A percentile compares a stretch with the other conserved stretches of the same genome.
Conservation (phyloP, 2,329 filamentous ascomycete species). For the Phialophora expanda region DNA sequence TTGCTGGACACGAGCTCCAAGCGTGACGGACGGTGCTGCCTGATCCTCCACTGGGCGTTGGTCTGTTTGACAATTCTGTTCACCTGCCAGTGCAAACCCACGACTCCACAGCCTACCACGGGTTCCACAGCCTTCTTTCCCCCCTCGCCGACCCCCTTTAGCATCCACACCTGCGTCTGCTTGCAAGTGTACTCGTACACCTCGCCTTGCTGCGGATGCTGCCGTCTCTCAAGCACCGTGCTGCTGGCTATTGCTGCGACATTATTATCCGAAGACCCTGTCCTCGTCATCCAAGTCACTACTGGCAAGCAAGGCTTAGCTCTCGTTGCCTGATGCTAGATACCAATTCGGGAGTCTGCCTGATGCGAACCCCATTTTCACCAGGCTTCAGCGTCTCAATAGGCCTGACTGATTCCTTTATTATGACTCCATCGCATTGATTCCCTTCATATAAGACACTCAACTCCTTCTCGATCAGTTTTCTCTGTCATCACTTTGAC, state of each 20-base stretch:
- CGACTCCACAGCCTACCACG: constrained; percentile 2
- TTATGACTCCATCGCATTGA: constrained; percentile 28
- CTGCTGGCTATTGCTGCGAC: constrained; percentile 4
- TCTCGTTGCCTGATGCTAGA: constrained; percentile 35
- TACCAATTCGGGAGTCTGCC: constrained; percentile 29
- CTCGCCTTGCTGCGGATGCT: constrained; percentile 27
- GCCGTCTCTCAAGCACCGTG: constrained; percentile 15
- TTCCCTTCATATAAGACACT: constrained; percentile 25
- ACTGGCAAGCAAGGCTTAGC: constrained; percentile 22
- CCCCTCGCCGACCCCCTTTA: constrained; percentile 4
- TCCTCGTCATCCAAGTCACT: constrained; percentile 31
- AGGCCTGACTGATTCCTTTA: constrained; percentile 24
- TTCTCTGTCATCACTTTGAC: constrained; percentile 10
- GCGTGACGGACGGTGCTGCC: constrained; percentile 3
- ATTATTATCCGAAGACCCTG: constrained; percentile 23
- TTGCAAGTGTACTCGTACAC: not conserved
- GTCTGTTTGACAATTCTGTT: constrained; percentile 13
- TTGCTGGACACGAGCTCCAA: constrained; percentile 1
- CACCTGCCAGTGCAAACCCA: constrained; percentile 12
- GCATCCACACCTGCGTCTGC: constrained; percentile 16
- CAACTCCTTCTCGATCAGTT: constrained; percentile 18
- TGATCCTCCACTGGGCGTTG: constrained; percentile 11
- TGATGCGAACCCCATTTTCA: constrained; percentile 25
- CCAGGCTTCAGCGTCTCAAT: constrained; percentile 28
- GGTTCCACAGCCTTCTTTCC: constrained; percentile 23